Evolutionary conservation across 2,329 filamentous ascomycete species (phyloP).

Genomic region (Dryadomyces quercus-mongolicae): DNA sequence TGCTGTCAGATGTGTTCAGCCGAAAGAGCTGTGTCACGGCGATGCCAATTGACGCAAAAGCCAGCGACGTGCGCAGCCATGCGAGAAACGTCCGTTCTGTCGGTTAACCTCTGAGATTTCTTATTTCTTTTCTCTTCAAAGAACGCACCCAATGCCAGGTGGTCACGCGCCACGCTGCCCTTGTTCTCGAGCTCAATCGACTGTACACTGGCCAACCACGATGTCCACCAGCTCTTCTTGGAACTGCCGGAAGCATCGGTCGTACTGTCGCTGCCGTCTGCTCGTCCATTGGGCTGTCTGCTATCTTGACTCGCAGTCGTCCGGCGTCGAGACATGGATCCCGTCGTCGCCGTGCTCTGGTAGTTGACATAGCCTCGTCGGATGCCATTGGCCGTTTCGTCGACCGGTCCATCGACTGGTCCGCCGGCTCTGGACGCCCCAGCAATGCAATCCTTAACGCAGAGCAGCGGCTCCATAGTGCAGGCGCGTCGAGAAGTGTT

Average conservation of each 20-base stretch:
- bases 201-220: constrained; percentile 33
- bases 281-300: no score
- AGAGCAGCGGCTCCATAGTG: no score
- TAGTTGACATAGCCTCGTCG: no score
- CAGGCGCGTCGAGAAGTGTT: no score
- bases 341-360: no score
- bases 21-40: constrained; percentile 78
- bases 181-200: constrained; percentile 75
- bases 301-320: no score
- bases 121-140: neutral
- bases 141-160: constrained; percentile 58
- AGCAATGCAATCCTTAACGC: no score
- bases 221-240: constrained; percentile 28
- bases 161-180: constrained; percentile 71
- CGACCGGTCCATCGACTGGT: no score
- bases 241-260: no score
- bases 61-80: constrained; percentile 71
- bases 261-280: neutral
- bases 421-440: no score
- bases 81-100: constrained; percentile 74
- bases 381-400: no score
- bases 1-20: constrained; percentile 49
- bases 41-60: constrained; percentile 73
- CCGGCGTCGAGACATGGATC: no score
- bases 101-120: neutral